A percentile compares a stretch with the other conserved stretches of the same genome.
Evolutionary conservation across 2,329 filamentous ascomycete species (phyloP).

Genomic region (Pseudocercospora cruenta): DNA sequence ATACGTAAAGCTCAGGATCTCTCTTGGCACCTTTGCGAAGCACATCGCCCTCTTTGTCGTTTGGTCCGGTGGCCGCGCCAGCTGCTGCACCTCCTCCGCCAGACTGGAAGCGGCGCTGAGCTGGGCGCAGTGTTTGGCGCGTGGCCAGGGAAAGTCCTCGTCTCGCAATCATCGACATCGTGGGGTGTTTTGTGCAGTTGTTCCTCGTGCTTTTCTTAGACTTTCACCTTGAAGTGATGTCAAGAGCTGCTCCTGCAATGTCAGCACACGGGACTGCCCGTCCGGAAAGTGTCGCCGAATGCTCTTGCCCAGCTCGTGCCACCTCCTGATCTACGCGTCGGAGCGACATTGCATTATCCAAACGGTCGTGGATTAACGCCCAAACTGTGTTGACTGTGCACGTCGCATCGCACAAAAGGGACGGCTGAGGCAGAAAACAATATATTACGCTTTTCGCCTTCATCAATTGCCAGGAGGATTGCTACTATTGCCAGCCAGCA

Average conservation of each 20-base stretch:
- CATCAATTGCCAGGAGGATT: neutral
- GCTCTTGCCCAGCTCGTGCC: neutral
- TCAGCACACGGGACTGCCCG: neutral
- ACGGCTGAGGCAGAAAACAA: neutral
- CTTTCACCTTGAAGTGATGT: constrained; percentile 11
- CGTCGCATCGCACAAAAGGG: neutral
- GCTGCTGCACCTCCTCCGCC: constrained; percentile 45
- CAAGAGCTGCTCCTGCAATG: neutral
- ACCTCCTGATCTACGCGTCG: constrained; percentile 3
- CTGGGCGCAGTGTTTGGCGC: constrained; percentile 40
- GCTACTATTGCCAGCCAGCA: neutral
- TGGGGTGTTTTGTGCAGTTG: constrained; percentile 25
- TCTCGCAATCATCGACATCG: constrained; percentile 52
- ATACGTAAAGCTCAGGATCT: constrained; percentile 76
- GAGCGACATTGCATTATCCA: too few relatives aligned
- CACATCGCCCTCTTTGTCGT: constrained; percentile 45
- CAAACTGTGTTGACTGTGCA: neutral
- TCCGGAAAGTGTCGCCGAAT: neutral
- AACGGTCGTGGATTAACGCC: neutral
- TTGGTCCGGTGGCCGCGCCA: constrained; percentile 50
- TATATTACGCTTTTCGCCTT: neutral
- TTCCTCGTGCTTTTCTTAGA: constrained; percentile 4
- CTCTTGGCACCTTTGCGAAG: constrained; percentile 67
- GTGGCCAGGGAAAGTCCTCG: constrained; percentile 52
- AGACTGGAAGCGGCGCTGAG: constrained; percentile 43